Conservation (phyloP, 2,329 filamentous ascomycete genomes). For the Penicillium sp. region DNA sequence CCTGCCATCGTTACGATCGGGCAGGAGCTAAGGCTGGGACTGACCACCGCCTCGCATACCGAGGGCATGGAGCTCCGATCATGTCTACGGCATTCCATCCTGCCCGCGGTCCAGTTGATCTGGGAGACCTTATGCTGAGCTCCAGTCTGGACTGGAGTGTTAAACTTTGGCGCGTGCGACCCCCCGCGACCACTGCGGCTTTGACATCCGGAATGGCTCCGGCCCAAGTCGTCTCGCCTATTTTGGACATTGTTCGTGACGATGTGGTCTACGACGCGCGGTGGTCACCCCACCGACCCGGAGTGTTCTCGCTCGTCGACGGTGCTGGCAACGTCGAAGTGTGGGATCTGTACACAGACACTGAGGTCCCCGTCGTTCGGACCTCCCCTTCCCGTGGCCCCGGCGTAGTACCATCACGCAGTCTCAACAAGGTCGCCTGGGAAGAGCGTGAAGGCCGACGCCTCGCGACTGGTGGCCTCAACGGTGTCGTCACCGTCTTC, state of each 20-base stretch:
- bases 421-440: conserved; percentile 92
- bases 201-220: conserved; percentile 32
- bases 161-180: conserved; percentile 88
- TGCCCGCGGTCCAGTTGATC: conserved; percentile 81
- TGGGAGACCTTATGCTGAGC: conserved; percentile 89
- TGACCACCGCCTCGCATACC: conserved; percentile 80
- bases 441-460: conserved; percentile 82
- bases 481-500: conserved; percentile 85
- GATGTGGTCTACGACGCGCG: conserved; percentile 94
- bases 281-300: conserved; percentile 91
- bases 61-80: conserved; percentile 85
- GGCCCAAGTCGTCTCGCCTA: conserved; percentile 57
- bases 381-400: conserved; percentile 61
- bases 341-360: conserved; percentile 90
- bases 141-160: conserved; percentile 94
- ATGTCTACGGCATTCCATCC: conserved; percentile 97
- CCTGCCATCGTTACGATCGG: conserved; percentile 93
- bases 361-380: conserved; percentile 81
- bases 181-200: conserved; percentile 37
- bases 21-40: conserved; percentile 95
- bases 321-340: conserved; percentile 87
- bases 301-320: conserved; percentile 90
- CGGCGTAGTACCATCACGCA: conserved; percentile 68
- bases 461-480: conserved; percentile 84
- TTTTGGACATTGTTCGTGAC: conserved; percentile 87